These are phyloP conservation scores for Fusarium sp. DNA, from an alignment of 2,329 filamentous ascomycete genomes.

Conservation along the genomic window DNA sequence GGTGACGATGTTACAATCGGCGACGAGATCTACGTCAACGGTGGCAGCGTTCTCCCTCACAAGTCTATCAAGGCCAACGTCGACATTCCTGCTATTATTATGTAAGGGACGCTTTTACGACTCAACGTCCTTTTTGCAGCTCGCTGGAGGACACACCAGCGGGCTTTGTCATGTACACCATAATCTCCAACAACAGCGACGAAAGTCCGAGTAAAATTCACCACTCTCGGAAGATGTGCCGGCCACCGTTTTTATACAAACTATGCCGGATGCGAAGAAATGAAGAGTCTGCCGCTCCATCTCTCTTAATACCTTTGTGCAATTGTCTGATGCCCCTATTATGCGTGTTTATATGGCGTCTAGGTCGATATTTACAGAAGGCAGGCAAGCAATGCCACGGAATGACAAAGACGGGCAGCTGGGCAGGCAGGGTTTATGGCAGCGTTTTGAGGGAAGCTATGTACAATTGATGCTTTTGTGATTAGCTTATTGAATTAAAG, in stretches of 20 bases:
- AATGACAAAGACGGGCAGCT: constrained; percentile 36
- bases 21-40: constrained; percentile 98
- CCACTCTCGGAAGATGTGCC: constrained; percentile 44
- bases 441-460: constrained; percentile 36
- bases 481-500: constrained; percentile 33
- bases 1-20: constrained; percentile 98
- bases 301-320: constrained; percentile 42
- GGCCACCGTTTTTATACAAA: constrained; percentile 40
- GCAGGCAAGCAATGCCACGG: constrained; percentile 37
- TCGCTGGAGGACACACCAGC: constrained; percentile 39
- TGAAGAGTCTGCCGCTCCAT: constrained; percentile 36
- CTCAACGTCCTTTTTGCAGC: constrained; percentile 4
- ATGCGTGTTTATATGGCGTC: constrained; percentile 46
- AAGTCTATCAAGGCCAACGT: constrained; percentile 99
- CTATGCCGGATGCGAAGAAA: constrained; percentile 31
- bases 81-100: constrained; percentile 77
- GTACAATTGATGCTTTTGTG: constrained; percentile 22
- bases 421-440: constrained; percentile 36
- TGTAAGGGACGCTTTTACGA: constrained; percentile 58
- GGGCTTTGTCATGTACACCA: constrained; percentile 15
- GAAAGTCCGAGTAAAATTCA: constrained; percentile 38
- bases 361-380: constrained; percentile 42
- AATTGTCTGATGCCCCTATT: constrained; percentile 43
- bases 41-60: constrained; percentile 92
- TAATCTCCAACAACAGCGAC: constrained; percentile 35